phyloP scores from a whole-genome alignment of 306 rosid species.

The Trichosanthes truncata region DNA sequence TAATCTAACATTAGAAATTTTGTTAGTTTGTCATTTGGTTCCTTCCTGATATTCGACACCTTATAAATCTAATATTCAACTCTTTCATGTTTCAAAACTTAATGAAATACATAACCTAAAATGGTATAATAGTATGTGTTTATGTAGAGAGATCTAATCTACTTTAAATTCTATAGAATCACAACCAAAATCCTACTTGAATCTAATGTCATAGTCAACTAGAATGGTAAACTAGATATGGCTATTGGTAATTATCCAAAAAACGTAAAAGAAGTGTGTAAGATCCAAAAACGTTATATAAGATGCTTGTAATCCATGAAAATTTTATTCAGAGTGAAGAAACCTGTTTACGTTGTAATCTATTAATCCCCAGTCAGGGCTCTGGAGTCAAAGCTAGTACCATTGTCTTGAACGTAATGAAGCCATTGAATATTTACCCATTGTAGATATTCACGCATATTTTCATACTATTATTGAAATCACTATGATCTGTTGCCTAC shows the following conservation, averaged over 20 bases:
- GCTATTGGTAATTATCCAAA: neutral
- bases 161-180: neutral
- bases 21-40: neutral
- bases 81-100: neutral
- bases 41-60: neutral
- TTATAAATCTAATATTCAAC: neutral
- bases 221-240: neutral
- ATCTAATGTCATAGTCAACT: neutral
- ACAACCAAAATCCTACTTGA: neutral
- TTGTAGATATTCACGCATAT: neutral
- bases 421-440: neutral
- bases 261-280: neutral
- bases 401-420: neutral
- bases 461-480: neutral
- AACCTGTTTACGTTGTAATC: neutral
- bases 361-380: neutral
- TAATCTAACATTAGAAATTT: too few relatives aligned
- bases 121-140: neutral
- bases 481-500: neutral
- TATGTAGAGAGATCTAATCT: neutral
- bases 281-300: neutral
- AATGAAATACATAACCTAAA: neutral
- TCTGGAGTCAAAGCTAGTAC: neutral
- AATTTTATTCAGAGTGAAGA: neutral
- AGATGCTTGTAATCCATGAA: neutral